Evolutionary conservation across 441 rosid species (phyloP).

Genomic region (Dalechampia spathulata): DNA sequence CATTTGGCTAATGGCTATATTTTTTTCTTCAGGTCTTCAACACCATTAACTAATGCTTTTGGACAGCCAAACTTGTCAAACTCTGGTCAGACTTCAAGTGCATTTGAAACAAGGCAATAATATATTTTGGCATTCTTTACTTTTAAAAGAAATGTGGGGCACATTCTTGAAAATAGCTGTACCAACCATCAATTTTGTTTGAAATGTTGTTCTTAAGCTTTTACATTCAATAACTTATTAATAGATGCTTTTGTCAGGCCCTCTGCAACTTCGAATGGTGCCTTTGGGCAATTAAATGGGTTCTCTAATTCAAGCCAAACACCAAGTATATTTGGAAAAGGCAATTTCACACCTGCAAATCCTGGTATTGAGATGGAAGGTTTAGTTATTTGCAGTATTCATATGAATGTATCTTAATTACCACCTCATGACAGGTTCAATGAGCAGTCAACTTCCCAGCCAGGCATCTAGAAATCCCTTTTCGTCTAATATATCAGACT

Average conservation of each 20-base stretch:
- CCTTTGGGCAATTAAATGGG: slow-evolving; percentile 37
- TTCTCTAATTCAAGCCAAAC: slow-evolving; percentile 35
- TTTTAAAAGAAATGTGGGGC: background rate
- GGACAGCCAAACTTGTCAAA: slow-evolving; percentile 37
- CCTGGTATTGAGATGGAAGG: slow-evolving; percentile 18
- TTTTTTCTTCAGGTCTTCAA: slow-evolving; percentile 27
- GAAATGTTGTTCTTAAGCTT: background rate
- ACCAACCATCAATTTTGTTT: background rate
- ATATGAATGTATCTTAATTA: slow-evolving; percentile 7
- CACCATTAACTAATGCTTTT: slow-evolving; percentile 29
- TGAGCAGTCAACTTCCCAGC: slow-evolving; percentile 25
- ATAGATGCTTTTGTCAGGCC: slow-evolving; percentile 24
- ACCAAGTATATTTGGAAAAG: slow-evolving; percentile 23
- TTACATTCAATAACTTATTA: background rate
- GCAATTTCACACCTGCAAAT: slow-evolving; percentile 25
- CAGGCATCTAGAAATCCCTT: slow-evolving; percentile 22
- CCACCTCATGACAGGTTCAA: slow-evolving; percentile 24
- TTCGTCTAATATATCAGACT: slow-evolving; percentile 20
- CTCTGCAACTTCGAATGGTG: slow-evolving; percentile 30
- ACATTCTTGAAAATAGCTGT: background rate
- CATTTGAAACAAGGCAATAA: slow-evolving; percentile 36
- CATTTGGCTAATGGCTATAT: background rate
- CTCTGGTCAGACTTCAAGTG: slow-evolving; percentile 31
- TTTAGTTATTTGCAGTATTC: slow-evolving; percentile 2
- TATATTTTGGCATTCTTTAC: slow-evolving; percentile 13